Evolutionary conservation across 106 monocot genomes (phyloP).

Genomic region (Apostasia ramifera): DNA sequence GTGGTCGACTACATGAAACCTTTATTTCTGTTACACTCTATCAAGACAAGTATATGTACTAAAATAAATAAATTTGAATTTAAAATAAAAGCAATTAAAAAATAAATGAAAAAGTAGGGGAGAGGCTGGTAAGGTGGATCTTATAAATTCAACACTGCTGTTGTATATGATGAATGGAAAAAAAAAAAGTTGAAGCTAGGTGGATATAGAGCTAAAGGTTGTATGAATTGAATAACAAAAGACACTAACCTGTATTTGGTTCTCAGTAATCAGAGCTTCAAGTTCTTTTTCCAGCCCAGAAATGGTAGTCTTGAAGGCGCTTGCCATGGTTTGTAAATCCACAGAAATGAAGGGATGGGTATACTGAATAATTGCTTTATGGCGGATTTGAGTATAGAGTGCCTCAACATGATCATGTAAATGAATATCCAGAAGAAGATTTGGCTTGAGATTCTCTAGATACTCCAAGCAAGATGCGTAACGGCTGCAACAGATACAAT

Average conservation of each 20-base stretch:
- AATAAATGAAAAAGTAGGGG: too few species aligned
- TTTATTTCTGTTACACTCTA: too few species aligned
- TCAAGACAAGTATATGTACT: too few species aligned
- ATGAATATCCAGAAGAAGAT: constrained; percentile 82
- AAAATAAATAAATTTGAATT: too few species aligned
- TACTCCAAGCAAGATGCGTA: constrained; percentile 92
- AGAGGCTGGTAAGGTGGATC: too few species aligned
- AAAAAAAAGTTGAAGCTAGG: too few species aligned
- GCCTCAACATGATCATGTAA: constrained; percentile 85
- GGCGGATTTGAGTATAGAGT: constrained; percentile 81
- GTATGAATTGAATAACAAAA: too few species aligned
- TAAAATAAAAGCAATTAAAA: too few species aligned
- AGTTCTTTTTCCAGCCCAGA: constrained; percentile 85
- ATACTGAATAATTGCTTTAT: constrained; percentile 96
- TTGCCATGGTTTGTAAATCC: constrained; percentile 80
- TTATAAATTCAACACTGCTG: too few species aligned
- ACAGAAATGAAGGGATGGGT: constrained; percentile 95
- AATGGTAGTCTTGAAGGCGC: constrained; percentile 81
- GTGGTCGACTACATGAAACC: too few species aligned
- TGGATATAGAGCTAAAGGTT: too few species aligned
- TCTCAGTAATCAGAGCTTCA: constrained; percentile 81
- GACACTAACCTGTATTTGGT: constrained; percentile 69
- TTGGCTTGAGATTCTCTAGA: constrained; percentile 77
- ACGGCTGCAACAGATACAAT: constrained; percentile 35
- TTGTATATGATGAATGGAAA: too few species aligned